Percentiles rank a stretch among this genome's conserved stretches.
phyloP scores from a whole-genome alignment of 306 rosid species.

The Pyrus pyrifolia region DNA sequence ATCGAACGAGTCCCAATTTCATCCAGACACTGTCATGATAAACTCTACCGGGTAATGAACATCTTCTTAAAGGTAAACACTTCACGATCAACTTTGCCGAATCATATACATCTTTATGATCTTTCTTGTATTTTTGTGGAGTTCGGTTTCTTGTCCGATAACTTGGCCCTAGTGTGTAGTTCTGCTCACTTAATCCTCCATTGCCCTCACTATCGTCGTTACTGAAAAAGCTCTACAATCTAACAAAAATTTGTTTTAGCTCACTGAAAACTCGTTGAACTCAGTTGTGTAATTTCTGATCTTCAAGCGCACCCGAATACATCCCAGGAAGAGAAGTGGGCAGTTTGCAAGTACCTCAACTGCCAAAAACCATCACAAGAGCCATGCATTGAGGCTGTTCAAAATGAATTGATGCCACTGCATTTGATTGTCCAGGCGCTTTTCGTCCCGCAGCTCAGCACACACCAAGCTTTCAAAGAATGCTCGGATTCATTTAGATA shows the following conservation, averaged over 20 bases:
- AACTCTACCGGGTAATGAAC: slow-evolving; percentile 56
- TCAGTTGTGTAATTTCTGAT: no score
- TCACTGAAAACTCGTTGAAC: background rate
- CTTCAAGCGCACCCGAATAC: slow-evolving; percentile 45
- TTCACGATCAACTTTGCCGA: background rate
- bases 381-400: slow-evolving; percentile 84
- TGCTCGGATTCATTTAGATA: slow-evolving; percentile 74
- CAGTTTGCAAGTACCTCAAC: slow-evolving; percentile 66
- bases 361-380: slow-evolving; percentile 77
- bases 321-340: slow-evolving; percentile 72
- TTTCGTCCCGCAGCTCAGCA: slow-evolving; percentile 69
- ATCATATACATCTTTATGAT: no score
- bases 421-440: slow-evolving; percentile 81
- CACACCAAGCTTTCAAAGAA: slow-evolving; percentile 78
- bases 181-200: no score
- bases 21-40: slow-evolving; percentile 61
- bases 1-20: slow-evolving; percentile 58
- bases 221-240: no score
- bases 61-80: slow-evolving; percentile 51
- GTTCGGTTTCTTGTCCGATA: no score
- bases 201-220: no score
- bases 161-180: no score
- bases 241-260: background rate
- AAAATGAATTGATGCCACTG: slow-evolving; percentile 86
- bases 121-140: no score